phyloP scores from a whole-genome alignment of 179 eudicot genomes.

The Spinacia oleracea region DNA sequence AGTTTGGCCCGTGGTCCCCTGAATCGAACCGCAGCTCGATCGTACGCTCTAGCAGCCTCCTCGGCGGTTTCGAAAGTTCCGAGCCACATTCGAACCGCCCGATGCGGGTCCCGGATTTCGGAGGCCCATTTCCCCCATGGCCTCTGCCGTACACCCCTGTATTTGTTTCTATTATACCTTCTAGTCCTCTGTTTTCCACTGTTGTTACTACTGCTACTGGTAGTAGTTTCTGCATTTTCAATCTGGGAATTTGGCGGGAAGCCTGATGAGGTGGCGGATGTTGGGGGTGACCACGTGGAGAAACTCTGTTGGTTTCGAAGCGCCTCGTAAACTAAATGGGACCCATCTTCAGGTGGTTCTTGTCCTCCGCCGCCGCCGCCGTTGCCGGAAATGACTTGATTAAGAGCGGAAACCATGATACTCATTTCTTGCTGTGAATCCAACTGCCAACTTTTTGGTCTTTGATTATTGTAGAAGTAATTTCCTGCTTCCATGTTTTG shows the following conservation, averaged over 20 bases:
- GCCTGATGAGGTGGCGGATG: conserved; percentile 21
- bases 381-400: conserved; percentile 34
- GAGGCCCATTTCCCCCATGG: conserved; percentile 69
- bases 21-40: conserved; percentile 41
- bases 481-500: neutral
- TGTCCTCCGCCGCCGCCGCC: too few relatives aligned
- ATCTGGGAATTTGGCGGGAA: conserved; percentile 17
- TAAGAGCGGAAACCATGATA: conserved; percentile 42
- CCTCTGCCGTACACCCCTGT: conserved; percentile 58
- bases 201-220: neutral
- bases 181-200: neutral
- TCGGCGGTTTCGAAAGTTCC: conserved; percentile 56
- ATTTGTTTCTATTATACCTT: conserved; percentile 35
- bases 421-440: conserved; percentile 32
- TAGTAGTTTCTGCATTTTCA: neutral
- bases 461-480: neutral
- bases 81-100: conserved; percentile 46
- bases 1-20: conserved; percentile 53
- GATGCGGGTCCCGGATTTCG: conserved; percentile 51
- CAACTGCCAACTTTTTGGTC: neutral
- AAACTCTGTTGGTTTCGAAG: neutral
- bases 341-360: neutral
- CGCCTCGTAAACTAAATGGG: conserved; percentile 3
- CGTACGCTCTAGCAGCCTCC: conserved; percentile 56
- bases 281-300: conserved; percentile 9